These are phyloP conservation scores for Phoma sp. DNA, from an alignment of 2,329 filamentous ascomycete species.

Conservation along the genomic window DNA sequence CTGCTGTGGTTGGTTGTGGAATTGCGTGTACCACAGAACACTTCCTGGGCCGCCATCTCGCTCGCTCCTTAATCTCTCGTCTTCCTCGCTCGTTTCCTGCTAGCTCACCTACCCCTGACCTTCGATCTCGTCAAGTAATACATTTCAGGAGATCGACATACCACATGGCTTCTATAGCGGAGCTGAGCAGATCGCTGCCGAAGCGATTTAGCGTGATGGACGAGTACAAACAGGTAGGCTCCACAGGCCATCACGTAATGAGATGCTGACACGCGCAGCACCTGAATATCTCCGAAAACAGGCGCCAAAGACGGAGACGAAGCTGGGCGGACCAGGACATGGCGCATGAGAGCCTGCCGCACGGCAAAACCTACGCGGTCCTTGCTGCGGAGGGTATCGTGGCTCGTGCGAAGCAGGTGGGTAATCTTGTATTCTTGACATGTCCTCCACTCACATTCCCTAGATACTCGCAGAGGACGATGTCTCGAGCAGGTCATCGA, in stretches of 20 bases:
- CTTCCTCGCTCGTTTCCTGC: too few species aligned
- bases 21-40: neutral
- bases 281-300: constrained; percentile 8
- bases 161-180: neutral
- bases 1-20: neutral
- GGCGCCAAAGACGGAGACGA: constrained; percentile 2
- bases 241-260: too few species aligned
- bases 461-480: constrained; percentile 12
- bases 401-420: constrained; percentile 9
- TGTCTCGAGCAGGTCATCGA: constrained; percentile 5
- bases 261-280: neutral
- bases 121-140: too few species aligned
- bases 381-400: constrained; percentile 15
- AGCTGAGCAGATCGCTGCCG: constrained; percentile 5
- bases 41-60: too few species aligned
- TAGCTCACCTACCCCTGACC: neutral
- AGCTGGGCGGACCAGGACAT: constrained; percentile 16
- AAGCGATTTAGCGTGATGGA: constrained; percentile 12
- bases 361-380: constrained; percentile 14
- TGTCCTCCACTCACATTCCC: neutral
- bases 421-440: fast-evolving
- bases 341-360: constrained; percentile 10
- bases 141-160: neutral
- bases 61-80: too few species aligned
- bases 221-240: constrained; percentile 13